Base-by-base conservation (phyloP, 2,329 filamentous ascomycete genomes). In the Pseudogymnoascus sp. region DNA sequence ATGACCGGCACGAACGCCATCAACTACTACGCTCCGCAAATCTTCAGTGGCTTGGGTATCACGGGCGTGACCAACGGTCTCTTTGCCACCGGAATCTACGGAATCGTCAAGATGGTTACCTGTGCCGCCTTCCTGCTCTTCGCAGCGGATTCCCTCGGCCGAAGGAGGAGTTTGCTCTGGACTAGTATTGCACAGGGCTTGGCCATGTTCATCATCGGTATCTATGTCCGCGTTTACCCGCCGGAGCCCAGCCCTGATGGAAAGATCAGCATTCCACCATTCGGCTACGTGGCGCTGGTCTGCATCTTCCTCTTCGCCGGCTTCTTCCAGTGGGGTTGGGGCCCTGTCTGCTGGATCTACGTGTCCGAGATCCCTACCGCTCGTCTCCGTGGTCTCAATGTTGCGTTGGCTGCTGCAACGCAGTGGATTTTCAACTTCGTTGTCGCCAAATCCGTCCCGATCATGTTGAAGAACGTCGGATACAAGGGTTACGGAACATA, bases 361-460 rank as follows among this genome's bases (percentile, higher is more conserved):
- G 82, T 88, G 2, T 82, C 81, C 27, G 87, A 90, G 73, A 89
- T 90, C 63, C 86, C 87, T 0, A 85, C 85, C 5, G 84, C 85
- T 0, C 78, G 87, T 35, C 77, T 90, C 6, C 77, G 87, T 61
- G 83, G 83, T 15, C 75, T 87, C 66, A 89, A 89, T 68, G 87
- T 90, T 5, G 81, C 86, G 1, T 77, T 90, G 55, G 87, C 81
- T 0, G 86, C 87, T 0, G 84, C 83, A 1, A 88, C 84, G 0
- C 86, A 90, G 69, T 89, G 87, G 62, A 73, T 90, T 4, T 89
- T 90, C 73, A 90, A 90, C 70, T 88, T 90, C 64, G 82, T 89
- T 8, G 84, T 90, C 62, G 87, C 87, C 1, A 77, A 85, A 62
- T 84, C 85, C 35, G 85, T 87, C 3, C 83, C 87, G 1, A 84